A percentile compares a stretch with the other conserved stretches of the same genome.
phyloP scores from a whole-genome alignment of 2,329 filamentous ascomycete species.

The Stagonosporopsis tanaceti region DNA sequence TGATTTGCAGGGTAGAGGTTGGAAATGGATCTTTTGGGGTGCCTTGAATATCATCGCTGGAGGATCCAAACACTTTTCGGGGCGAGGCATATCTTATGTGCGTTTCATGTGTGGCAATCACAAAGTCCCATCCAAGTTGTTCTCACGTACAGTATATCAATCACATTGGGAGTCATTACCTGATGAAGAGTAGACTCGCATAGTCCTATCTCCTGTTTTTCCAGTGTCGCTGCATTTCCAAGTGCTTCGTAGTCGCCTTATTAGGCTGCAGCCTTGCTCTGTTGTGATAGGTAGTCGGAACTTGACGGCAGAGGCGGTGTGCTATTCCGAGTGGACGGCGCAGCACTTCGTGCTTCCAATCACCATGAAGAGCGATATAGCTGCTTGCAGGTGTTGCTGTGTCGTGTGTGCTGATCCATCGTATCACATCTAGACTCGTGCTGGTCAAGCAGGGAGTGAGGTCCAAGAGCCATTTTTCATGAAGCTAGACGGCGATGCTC shows the following conservation, averaged over 20 bases:
- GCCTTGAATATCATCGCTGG: not conserved
- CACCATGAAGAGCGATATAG: not conserved
- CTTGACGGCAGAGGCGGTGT: constrained; percentile 10
- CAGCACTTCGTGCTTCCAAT: constrained; percentile 4
- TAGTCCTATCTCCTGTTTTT: not conserved
- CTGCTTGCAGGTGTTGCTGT: constrained; percentile 3
- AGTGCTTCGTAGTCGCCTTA: not conserved
- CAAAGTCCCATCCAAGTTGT: not conserved
- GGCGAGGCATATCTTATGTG: not conserved
- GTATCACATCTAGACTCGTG: constrained; percentile 1
- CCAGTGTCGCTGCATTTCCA: not conserved
- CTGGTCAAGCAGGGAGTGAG: constrained; percentile 8
- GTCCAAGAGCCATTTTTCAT: constrained; percentile 6
- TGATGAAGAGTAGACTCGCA: not conserved
- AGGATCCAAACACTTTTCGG: no score
- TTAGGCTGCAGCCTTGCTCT: not conserved
- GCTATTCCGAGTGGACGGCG: constrained; percentile 1
- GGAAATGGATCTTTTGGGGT: no score
- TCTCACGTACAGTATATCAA: not conserved
- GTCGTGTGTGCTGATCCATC: constrained; percentile 10
- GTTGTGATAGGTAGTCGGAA: not conserved
- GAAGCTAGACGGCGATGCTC: constrained; percentile 4
- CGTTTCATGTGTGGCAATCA: no score
- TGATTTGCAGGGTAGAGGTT: not conserved
- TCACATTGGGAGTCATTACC: not conserved